A percentile compares a stretch with the other conserved stretches of the same genome.
Evolutionary conservation across 257 asterid species (phyloP).

Genomic region (Nyctanthes arbortristis): DNA sequence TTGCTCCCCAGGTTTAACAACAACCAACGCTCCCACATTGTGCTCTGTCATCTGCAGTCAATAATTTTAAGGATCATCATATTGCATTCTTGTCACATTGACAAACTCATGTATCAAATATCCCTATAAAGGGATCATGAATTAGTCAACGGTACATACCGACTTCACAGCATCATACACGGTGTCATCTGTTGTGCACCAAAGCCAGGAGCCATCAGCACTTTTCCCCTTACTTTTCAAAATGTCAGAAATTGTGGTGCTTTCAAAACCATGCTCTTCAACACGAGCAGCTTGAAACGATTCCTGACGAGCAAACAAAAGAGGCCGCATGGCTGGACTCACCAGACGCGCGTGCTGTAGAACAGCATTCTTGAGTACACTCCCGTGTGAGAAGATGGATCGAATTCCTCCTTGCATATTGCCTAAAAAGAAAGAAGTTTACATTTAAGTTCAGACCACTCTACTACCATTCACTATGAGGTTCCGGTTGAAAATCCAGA

Average conservation of each 20-base stretch:
- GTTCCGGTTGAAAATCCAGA: neutral
- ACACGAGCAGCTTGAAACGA: conserved; percentile 48
- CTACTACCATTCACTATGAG: neutral
- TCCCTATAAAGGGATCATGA: neutral
- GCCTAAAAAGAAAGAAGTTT: conserved; percentile 26
- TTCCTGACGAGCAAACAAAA: conserved; percentile 38
- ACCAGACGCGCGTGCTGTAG: conserved; percentile 41
- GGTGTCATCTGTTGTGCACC: conserved; percentile 55
- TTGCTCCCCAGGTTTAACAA: conserved; percentile 54
- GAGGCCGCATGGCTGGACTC: conserved; percentile 32
- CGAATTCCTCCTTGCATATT: conserved; percentile 90
- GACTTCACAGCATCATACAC: conserved; percentile 65
- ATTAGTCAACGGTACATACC: conserved; percentile 24
- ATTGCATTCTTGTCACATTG: neutral
- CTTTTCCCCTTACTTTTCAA: conserved; percentile 44
- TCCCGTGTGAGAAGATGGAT: conserved; percentile 65
- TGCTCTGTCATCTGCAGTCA: conserved; percentile 55
- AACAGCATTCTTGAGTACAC: conserved; percentile 54
- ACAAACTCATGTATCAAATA: neutral
- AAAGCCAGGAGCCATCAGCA: conserved; percentile 58
- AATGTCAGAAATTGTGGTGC: conserved; percentile 48
- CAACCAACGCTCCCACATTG: conserved; percentile 65
- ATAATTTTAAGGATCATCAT: neutral
- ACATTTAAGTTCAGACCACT: neutral
- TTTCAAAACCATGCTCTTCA: conserved; percentile 60